These are phyloP conservation scores for Calonectria fujianensis DNA, from an alignment of 2,329 filamentous ascomycete species.

Conservation along the genomic window DNA sequence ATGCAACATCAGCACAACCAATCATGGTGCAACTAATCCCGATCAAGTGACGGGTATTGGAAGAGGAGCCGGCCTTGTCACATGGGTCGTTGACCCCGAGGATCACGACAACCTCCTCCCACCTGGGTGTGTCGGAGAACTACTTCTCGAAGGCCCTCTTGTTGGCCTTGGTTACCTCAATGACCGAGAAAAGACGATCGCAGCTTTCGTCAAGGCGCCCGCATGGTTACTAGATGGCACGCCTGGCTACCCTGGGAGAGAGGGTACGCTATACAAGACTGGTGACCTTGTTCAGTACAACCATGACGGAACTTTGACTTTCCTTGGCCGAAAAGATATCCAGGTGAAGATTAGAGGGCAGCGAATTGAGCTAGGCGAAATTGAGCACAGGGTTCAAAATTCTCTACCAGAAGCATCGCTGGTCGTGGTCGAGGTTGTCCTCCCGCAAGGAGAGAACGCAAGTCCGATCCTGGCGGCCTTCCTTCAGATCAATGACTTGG, in stretches of 20 bases:
- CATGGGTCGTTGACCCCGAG: constrained; percentile 32
- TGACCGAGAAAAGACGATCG: not conserved
- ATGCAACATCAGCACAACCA: constrained; percentile 25
- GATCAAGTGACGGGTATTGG: constrained; percentile 16
- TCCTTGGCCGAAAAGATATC: constrained; percentile 71
- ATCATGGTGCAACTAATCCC: not conserved
- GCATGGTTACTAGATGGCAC: constrained; percentile 11
- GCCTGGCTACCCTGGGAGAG: not conserved
- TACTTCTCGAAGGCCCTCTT: constrained; percentile 32
- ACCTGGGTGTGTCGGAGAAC: constrained; percentile 29
- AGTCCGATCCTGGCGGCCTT: constrained; percentile 25
- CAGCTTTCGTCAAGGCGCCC: not conserved
- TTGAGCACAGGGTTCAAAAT: constrained; percentile 46
- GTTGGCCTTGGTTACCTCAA: constrained; percentile 14
- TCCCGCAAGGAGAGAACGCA: constrained; percentile 20
- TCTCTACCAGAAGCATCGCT: not conserved
- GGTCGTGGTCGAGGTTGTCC: constrained; percentile 36
- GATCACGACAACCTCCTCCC: constrained; percentile 27
- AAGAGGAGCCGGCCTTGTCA: not conserved
- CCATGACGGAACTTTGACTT: constrained; percentile 62
- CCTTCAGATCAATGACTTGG: not conserved
- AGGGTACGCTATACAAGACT: constrained; percentile 63
- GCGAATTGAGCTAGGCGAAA: constrained; percentile 67
- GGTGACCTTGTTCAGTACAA: constrained; percentile 67
- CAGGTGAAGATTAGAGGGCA: constrained; percentile 77